A percentile compares a stretch with the other conserved stretches of the same genome.
These are phyloP conservation scores for Saccharomyces hybrid DNA, from an alignment of 1,139 yeast species.

Conservation along the genomic window DNA sequence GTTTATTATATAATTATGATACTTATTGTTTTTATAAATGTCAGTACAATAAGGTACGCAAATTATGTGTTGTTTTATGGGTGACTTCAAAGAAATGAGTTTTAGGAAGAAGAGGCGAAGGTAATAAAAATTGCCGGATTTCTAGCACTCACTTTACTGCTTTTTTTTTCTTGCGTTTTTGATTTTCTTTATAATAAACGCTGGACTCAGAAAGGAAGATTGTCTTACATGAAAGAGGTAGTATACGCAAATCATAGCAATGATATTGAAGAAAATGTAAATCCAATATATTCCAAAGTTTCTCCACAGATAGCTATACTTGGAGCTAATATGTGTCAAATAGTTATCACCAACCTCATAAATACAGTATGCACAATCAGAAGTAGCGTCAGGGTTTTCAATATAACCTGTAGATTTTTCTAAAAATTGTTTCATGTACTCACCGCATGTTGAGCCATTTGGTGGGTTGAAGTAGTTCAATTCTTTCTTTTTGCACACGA, in stretches of 20 bases:
- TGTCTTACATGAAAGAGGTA: slow-evolving; percentile 33
- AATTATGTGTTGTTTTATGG: too few species aligned
- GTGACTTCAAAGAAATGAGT: too few species aligned
- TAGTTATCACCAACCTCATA: slow-evolving; percentile 48
- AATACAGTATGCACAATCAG: slow-evolving; percentile 53
- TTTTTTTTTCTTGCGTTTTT: not conserved
- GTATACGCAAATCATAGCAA: slow-evolving; percentile 36
- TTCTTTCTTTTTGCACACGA: slow-evolving; percentile 48
- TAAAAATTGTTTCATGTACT: slow-evolving; percentile 38
- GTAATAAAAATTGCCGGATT: too few species aligned
- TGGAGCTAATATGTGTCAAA: slow-evolving; percentile 39
- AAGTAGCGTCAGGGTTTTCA: slow-evolving; percentile 44
- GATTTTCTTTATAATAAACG: slow-evolving; percentile 3
- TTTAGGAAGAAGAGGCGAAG: too few species aligned
- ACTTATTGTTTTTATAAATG: too few species aligned
- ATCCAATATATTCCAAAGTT: slow-evolving; percentile 56
- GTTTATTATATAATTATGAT: too few species aligned
- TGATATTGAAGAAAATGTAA: slow-evolving; percentile 47
- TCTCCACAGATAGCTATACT: slow-evolving; percentile 51
- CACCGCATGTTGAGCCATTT: slow-evolving; percentile 50
- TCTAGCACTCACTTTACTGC: too few species aligned
- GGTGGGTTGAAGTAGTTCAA: slow-evolving; percentile 50
- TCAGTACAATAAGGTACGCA: too few species aligned
- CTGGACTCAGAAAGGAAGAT: slow-evolving; percentile 2
- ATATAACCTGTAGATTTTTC: slow-evolving; percentile 42